Evolutionary conservation across 352 stramenopile genomes (phyloP).

Genomic region (Pythium apleroticum): DNA sequence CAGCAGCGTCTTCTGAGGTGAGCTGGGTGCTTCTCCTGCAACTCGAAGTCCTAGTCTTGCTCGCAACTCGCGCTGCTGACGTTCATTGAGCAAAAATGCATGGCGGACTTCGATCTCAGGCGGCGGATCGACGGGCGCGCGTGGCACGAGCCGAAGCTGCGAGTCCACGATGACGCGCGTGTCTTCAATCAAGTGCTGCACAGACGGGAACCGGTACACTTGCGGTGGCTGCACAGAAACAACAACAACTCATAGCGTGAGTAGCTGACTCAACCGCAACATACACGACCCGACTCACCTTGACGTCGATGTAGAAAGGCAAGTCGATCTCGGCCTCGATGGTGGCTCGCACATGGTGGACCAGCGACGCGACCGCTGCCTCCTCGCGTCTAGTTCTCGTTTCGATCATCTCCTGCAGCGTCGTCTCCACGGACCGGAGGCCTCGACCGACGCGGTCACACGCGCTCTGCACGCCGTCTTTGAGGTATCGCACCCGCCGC

Average conservation of each 20-base stretch:
- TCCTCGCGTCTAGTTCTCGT: slow-evolving; percentile 50
- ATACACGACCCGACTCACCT: slow-evolving; percentile 26
- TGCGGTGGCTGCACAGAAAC: slow-evolving; percentile 37
- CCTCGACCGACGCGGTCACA: slow-evolving; percentile 46
- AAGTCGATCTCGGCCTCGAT: slow-evolving; percentile 69
- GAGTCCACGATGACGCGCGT: slow-evolving; percentile 45
- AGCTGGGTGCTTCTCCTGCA: background rate
- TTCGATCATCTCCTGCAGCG: slow-evolving; percentile 40
- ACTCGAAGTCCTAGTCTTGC: background rate
- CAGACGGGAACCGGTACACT: slow-evolving; percentile 56
- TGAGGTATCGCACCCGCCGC: slow-evolving; percentile 49
- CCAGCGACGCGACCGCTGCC: slow-evolving; percentile 41
- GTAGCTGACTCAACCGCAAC: background rate
- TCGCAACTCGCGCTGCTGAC: slow-evolving; percentile 35
- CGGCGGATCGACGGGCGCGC: slow-evolving; percentile 29
- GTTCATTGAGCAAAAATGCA: slow-evolving; percentile 43
- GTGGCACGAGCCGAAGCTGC: slow-evolving; percentile 37
- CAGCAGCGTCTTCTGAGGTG: slow-evolving; percentile 17
- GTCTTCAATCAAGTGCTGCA: slow-evolving; percentile 56
- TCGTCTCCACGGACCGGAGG: slow-evolving; percentile 52
- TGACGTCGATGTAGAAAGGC: slow-evolving; percentile 54
- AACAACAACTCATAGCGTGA: background rate
- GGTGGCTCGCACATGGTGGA: slow-evolving; percentile 43
- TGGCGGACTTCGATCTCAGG: slow-evolving; percentile 49
- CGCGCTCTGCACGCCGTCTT: slow-evolving; percentile 38